These are phyloP conservation scores for Capsicum chinense DNA, from an alignment of 257 asterid genomes.

Conservation along the genomic window DNA sequence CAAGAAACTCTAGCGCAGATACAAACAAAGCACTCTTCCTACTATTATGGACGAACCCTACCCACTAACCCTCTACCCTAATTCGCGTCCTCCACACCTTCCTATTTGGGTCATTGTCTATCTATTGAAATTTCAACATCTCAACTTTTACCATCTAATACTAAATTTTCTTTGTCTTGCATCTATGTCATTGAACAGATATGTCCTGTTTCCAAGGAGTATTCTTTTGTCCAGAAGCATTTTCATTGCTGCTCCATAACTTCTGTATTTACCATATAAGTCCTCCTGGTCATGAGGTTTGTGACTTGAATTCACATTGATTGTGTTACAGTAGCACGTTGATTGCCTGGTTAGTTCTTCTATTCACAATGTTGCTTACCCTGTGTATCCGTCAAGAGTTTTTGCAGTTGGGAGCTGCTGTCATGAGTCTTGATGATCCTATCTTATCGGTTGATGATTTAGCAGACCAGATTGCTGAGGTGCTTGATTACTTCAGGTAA, in stretches of 20 bases:
- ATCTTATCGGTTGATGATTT: constrained; percentile 53
- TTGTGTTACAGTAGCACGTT: neutral
- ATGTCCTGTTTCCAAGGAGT: constrained; percentile 63
- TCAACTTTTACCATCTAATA: constrained; percentile 30
- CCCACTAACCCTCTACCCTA: too few species aligned
- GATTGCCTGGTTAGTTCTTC: constrained; percentile 24
- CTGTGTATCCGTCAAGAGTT: constrained; percentile 35
- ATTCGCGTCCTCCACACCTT: too few species aligned
- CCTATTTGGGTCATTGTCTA: neutral
- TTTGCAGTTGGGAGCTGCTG: constrained; percentile 56
- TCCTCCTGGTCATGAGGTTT: constrained; percentile 64
- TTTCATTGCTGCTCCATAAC: constrained; percentile 57
- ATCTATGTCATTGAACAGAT: constrained; percentile 46
- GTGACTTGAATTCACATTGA: constrained; percentile 30
- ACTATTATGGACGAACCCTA: too few species aligned
- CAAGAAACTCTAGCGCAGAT: too few species aligned
- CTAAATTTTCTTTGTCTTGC: constrained; percentile 18
- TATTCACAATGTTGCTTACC: constrained; percentile 34
- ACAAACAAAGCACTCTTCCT: too few species aligned
- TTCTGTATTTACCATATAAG: constrained; percentile 60
- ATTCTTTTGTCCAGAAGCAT: constrained; percentile 58
- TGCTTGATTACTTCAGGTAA: constrained; percentile 60
- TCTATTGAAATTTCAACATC: constrained; percentile 13
- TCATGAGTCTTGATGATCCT: constrained; percentile 43
- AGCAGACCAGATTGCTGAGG: constrained; percentile 55